These are phyloP conservation scores for Quillaja saponaria DNA, from an alignment of 306 rosid species.

Conservation along the genomic window DNA sequence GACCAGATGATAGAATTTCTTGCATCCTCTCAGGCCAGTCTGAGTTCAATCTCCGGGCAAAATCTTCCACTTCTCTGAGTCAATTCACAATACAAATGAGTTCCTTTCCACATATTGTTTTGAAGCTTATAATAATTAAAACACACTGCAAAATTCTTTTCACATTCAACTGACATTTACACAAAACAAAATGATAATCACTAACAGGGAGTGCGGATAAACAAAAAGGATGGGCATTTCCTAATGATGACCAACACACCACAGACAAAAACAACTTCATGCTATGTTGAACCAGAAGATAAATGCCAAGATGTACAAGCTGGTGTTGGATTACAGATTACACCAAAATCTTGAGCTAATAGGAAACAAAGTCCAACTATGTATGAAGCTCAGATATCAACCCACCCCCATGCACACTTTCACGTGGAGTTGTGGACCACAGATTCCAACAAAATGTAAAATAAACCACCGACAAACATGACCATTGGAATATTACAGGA, in stretches of 20 bases:
- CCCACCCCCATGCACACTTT: too few species aligned
- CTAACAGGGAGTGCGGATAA: constrained; percentile 8
- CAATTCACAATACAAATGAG: constrained; percentile 33
- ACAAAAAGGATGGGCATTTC: constrained; percentile 1
- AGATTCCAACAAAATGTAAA: too few species aligned
- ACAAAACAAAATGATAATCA: constrained; percentile 8
- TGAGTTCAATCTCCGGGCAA: constrained; percentile 86
- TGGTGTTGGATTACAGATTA: too few species aligned
- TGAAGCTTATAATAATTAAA: constrained; percentile 1
- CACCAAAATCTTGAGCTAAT: too few species aligned
- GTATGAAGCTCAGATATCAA: too few species aligned
- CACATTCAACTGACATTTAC: constrained; percentile 3
- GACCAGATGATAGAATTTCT: constrained; percentile 73
- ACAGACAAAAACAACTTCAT: constrained; percentile 10
- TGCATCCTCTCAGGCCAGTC: constrained; percentile 96
- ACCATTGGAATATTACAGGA: too few species aligned
- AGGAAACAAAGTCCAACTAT: too few species aligned
- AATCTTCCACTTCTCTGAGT: constrained; percentile 92
- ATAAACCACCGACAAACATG: too few species aligned
- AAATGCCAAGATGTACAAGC: too few species aligned
- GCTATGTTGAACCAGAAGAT: constrained; percentile 24
- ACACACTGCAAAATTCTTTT: constrained; percentile 2
- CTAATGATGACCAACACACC: neutral
- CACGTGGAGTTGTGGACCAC: too few species aligned
- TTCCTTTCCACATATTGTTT: neutral